Conservation (phyloP, 2,329 filamentous ascomycete species). For the Xylariaceae sp. region DNA sequence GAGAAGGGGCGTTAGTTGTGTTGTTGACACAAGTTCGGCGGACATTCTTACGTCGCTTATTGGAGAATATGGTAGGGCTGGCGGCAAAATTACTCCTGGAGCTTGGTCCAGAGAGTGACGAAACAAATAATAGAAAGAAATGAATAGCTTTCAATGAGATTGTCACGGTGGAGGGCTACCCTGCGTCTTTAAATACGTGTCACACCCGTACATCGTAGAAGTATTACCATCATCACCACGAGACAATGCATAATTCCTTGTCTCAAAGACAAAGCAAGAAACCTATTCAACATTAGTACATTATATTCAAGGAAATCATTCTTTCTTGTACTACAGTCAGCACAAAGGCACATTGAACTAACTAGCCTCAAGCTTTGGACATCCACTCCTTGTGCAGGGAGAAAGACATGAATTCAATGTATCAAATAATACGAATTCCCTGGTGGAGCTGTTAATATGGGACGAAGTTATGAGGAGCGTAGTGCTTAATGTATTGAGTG, state of each 20-base stretch:
- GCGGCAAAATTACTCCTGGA: neutral
- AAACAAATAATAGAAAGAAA: neutral
- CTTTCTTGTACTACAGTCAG: neutral
- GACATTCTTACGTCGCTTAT: neutral
- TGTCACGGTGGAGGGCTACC: neutral
- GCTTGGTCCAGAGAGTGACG: neutral
- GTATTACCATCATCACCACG: neutral
- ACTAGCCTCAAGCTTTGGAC: no score
- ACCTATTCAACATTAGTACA: neutral
- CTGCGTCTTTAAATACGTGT: neutral
- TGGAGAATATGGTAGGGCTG: neutral
- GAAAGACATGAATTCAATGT: no score
- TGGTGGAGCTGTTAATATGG: no score
- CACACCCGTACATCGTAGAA: neutral
- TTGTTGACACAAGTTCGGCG: constrained; percentile 2
- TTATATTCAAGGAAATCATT: neutral
- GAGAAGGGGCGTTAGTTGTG: constrained; percentile 20
- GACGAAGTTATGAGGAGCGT: no score
- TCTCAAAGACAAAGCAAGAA: constrained; percentile 1
- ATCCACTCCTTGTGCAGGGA: no score
- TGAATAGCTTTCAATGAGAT: neutral
- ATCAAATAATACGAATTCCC: no score
- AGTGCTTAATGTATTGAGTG: no score
- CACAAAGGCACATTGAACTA: neutral
- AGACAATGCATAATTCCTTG: constrained; percentile 9